Base-by-base conservation (phyloP, 371 early-diverging fungal genomes). In the Mitosporidium daphniae region DNA sequence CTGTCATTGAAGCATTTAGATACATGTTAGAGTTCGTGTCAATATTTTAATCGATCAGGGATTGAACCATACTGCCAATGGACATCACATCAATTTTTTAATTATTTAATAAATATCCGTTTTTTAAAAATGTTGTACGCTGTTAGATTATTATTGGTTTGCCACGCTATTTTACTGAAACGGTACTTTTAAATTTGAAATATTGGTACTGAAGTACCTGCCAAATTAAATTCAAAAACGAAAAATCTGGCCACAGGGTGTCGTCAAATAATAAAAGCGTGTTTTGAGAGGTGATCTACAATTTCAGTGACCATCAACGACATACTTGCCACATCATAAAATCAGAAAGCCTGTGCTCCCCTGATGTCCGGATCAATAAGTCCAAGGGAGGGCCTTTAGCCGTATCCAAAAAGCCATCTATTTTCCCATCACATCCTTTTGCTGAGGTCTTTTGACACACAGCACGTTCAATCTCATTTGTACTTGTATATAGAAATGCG, bases 281-380 rank as follows among this genome's bases (percentile, higher is more conserved):
- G 9, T 36, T 30, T 14, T 16, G 28, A 17, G 36, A 31, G 26
- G n/a, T n/a, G n/a, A n/a, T n/a, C n/a, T n/a, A n/a, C n/a, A n/a
- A n/a, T n/a, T n/a, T n/a, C n/a, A n/a, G n/a, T n/a, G n/a, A n/a
- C n/a, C n/a, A n/a, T n/a, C n/a, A n/a, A n/a, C n/a, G n/a, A n/a
- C n/a, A n/a, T n/a, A 53, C 59, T 53, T 91, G 91, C 72, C 80
- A 82, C 20, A 95, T 49, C 48, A 97, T 42, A 42, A 78, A 97
- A 44, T 95, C 93, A 34, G 77, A 75, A 21, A 97, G 48, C 10
- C 98, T 55, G 8, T 66, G 62, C 45, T 93, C 91, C 5, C 93
- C 91, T 4, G 78, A 72, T 1, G 98, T 93, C 27, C 98, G 56
- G 16, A 97, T 57, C 25, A 93, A 40, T n/a, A 97, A 50, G 38